Evolutionary conservation across 2,329 filamentous ascomycete species (phyloP).

Genomic region (Fusarium longipes): DNA sequence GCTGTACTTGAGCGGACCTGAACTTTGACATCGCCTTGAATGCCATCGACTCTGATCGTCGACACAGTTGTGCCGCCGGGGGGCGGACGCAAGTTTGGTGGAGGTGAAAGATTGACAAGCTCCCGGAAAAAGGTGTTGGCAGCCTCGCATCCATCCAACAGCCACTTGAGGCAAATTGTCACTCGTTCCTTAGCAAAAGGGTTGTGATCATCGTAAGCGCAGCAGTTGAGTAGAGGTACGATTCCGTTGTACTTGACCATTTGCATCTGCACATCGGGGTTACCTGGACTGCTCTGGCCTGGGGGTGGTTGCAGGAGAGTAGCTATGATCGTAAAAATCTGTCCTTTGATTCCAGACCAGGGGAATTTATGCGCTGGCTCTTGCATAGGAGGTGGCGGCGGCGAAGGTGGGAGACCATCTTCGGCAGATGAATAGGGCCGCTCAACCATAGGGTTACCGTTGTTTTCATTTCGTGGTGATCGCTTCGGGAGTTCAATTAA

Average conservation of each 20-base stretch:
- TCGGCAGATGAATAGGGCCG: slow-evolving; percentile 66
- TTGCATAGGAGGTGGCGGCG: slow-evolving; percentile 62
- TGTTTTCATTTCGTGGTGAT: slow-evolving; percentile 33
- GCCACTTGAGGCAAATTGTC: slow-evolving; percentile 87
- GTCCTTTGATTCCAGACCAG: slow-evolving; percentile 84
- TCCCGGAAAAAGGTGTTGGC: slow-evolving; percentile 78
- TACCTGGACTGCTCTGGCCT: slow-evolving; percentile 69
- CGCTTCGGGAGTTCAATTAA: slow-evolving; percentile 62
- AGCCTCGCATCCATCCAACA: slow-evolving; percentile 78
- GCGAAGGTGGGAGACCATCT: slow-evolving; percentile 51
- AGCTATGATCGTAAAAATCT: slow-evolving; percentile 90
- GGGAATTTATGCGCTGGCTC: slow-evolving; percentile 72
- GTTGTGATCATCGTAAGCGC: slow-evolving; percentile 90
- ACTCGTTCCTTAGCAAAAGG: slow-evolving; percentile 93
- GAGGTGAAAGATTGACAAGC: slow-evolving; percentile 62
- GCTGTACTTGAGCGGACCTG: slow-evolving; percentile 57
- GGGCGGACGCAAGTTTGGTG: slow-evolving; percentile 53
- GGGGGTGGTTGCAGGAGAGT: slow-evolving; percentile 87
- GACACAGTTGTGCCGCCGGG: slow-evolving; percentile 53
- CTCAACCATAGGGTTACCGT: slow-evolving; percentile 63
- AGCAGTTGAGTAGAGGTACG: slow-evolving; percentile 88
- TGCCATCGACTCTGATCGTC: slow-evolving; percentile 65
- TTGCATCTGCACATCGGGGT: slow-evolving; percentile 84
- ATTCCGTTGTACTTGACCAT: slow-evolving; percentile 88
- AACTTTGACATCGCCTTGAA: slow-evolving; percentile 67